These are phyloP conservation scores for Salvia rosmarinus DNA, from an alignment of 257 asterid species.

Conservation along the genomic window DNA sequence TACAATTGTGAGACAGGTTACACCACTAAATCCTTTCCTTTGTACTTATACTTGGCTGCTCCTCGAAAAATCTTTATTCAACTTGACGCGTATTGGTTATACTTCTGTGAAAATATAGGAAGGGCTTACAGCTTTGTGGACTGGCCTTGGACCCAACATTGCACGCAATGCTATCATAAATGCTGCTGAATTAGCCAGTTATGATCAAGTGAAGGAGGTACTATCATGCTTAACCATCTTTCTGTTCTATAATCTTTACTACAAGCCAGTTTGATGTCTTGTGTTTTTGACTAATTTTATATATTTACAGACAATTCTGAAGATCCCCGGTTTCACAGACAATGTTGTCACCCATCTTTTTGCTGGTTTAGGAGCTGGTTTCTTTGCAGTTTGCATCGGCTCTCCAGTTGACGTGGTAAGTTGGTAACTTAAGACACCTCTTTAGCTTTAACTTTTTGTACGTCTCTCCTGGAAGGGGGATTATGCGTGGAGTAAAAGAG, in stretches of 20 bases:
- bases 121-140: slow-evolving; percentile 85
- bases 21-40: slow-evolving; percentile 33
- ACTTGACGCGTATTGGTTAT: slow-evolving; percentile 28
- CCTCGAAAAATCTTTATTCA: slow-evolving; percentile 3
- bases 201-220: slow-evolving; percentile 99
- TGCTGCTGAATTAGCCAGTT: slow-evolving; percentile 97
- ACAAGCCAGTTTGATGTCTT: slow-evolving; percentile 22
- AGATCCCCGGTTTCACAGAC: slow-evolving; percentile 96
- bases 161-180: slow-evolving; percentile 97
- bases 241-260: slow-evolving; percentile 3
- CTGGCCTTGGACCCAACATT: slow-evolving; percentile 93
- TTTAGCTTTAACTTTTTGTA: neutral
- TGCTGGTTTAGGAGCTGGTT: slow-evolving; percentile 97
- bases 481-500: neutral
- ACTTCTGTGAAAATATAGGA: slow-evolving; percentile 51
- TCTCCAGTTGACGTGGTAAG: slow-evolving; percentile 98
- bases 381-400: slow-evolving; percentile 95
- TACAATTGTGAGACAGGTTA: slow-evolving; percentile 81
- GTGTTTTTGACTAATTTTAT: no score
- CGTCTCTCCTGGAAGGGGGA: neutral
- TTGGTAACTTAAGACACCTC: slow-evolving; percentile 10
- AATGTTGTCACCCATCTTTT: slow-evolving; percentile 84
- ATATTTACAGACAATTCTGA: slow-evolving; percentile 70
- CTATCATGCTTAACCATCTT: slow-evolving; percentile 8
- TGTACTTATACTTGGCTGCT: neutral